A percentile compares a stretch with the other conserved stretches of the same genome.
These are phyloP conservation scores for Neltuma alba DNA, from an alignment of 306 rosid species.

Conservation along the genomic window DNA sequence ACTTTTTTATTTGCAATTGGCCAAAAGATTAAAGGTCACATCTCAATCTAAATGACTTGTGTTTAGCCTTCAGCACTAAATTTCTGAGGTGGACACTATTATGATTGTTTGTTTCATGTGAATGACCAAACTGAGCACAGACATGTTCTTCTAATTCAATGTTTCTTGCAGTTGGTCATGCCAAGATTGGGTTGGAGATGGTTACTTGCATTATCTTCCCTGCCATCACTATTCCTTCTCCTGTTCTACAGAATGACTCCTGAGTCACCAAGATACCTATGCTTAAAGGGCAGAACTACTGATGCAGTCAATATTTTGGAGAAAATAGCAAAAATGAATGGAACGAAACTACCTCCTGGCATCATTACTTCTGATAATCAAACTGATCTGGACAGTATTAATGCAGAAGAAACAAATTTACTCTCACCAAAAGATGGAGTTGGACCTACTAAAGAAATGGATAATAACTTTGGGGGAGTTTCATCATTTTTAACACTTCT, in stretches of 20 bases:
- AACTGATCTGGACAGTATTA: conserved; percentile 49
- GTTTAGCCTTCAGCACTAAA: conserved; percentile 26
- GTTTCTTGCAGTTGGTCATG: conserved; percentile 77
- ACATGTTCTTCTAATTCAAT: conserved; percentile 39
- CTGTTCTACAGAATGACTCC: conserved; percentile 78
- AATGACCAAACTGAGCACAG: conserved; percentile 22
- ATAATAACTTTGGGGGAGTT: conserved; percentile 44
- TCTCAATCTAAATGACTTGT: not conserved
- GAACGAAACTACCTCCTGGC: conserved; percentile 73
- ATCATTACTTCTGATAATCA: conserved; percentile 71
- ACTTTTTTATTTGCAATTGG: not conserved
- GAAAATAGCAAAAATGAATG: conserved; percentile 81
- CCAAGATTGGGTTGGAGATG: conserved; percentile 98
- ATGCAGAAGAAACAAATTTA: conserved; percentile 59
- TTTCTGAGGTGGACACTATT: conserved; percentile 14
- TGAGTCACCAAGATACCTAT: conserved; percentile 91
- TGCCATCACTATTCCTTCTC: conserved; percentile 87
- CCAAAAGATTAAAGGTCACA: not conserved
- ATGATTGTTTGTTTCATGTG: conserved; percentile 26
- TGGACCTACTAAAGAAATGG: conserved; percentile 38
- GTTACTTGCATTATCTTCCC: conserved; percentile 84
- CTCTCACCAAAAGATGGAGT: conserved; percentile 56
- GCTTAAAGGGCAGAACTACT: conserved; percentile 67
- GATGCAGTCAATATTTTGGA: conserved; percentile 82
- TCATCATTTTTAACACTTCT: conserved; percentile 72